Evolutionary conservation across 352 stramenopile genomes (phyloP), one percentile per base, ranked within the genome.

Genomic region (Globisporangium spinosum): DNA sequence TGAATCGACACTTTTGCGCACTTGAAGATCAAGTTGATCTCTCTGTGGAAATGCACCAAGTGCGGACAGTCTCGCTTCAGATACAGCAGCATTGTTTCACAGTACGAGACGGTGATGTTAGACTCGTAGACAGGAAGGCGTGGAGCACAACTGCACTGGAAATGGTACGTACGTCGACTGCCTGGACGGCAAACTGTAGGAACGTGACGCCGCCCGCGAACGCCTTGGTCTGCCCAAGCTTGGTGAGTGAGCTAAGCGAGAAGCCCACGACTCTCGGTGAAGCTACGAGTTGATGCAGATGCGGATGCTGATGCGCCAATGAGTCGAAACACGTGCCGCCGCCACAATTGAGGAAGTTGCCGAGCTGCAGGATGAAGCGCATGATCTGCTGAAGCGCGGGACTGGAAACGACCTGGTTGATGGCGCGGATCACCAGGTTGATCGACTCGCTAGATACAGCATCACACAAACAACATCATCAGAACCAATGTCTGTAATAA

Each of bases 151-250:
- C 34, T 40, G 34, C 9, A 40, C 7, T 40, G 34, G 10, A 4
- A 54, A 10, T 17, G 3, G 5, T 20, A 63, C 74, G 49, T 70
- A 87, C 82, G 60, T 92, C 80, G 23, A 94, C 73, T 15, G 76
- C 88, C 68, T 95, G 80, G 12, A 95, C 83, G 32, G 90, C 73
- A 67, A 90, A 95, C 66, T 95, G 85, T 32, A 93, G 68, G 38
- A 95, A 86, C 20, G 87, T 90, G 27, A 89, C 80, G 17, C 79
- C 78, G 15, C 87, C 87, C 6, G 82, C 74, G 47, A 89, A 95
- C 29, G 85, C 87, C 51, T 94, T 95, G 1, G 85, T 95, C 51
- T 92, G 86, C 22, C 85, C 90, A 15, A 95, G 65, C 67, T 93
- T 93, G 4, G 80, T 75, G 17, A 95, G 70, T 27, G 87, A 95